These are phyloP conservation scores for Phytopythium helicoides DNA, from an alignment of 352 stramenopile species.

Conservation along the genomic window DNA sequence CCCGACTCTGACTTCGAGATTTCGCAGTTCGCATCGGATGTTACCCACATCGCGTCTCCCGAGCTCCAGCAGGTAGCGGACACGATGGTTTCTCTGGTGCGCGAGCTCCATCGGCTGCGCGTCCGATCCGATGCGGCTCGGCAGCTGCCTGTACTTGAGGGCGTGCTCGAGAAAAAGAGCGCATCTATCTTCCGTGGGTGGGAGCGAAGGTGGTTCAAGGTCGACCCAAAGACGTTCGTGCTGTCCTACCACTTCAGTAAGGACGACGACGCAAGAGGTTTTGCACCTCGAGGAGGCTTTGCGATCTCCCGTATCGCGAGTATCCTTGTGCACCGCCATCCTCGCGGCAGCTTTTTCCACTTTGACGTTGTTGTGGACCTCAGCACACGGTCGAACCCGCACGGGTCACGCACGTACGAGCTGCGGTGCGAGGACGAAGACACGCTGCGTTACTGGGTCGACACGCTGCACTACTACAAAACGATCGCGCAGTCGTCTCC, in stretches of 20 bases:
- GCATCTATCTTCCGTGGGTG: constrained; percentile 72
- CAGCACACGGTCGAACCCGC: constrained; percentile 56
- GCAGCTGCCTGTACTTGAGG: constrained; percentile 54
- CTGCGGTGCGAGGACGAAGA: constrained; percentile 58
- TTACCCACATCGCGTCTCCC: constrained; percentile 26
- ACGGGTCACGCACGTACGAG: constrained; percentile 65
- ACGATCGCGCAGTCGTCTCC: constrained; percentile 39
- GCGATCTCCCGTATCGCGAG: constrained; percentile 51
- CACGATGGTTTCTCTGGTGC: constrained; percentile 54
- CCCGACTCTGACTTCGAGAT: constrained; percentile 39
- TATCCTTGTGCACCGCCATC: constrained; percentile 45
- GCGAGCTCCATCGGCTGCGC: constrained; percentile 49
- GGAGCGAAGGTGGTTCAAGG: constrained; percentile 65
- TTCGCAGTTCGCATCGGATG: constrained; percentile 31
- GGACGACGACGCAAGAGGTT: constrained; percentile 58
- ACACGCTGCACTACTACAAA: constrained; percentile 68
- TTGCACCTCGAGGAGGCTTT: constrained; percentile 62
- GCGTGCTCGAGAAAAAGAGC: constrained; percentile 75
- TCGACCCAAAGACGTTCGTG: constrained; percentile 64
- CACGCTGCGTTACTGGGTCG: constrained; percentile 60
- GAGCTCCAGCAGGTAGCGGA: constrained; percentile 45
- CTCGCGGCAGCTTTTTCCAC: constrained; percentile 38
- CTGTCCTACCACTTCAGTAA: constrained; percentile 69
- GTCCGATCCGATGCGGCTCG: constrained; percentile 25
- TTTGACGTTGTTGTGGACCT: constrained; percentile 73